Evolutionary conservation across 768 basidiomycete genomes (phyloP).

Genomic region (Gloeophyllum trabeum): DNA sequence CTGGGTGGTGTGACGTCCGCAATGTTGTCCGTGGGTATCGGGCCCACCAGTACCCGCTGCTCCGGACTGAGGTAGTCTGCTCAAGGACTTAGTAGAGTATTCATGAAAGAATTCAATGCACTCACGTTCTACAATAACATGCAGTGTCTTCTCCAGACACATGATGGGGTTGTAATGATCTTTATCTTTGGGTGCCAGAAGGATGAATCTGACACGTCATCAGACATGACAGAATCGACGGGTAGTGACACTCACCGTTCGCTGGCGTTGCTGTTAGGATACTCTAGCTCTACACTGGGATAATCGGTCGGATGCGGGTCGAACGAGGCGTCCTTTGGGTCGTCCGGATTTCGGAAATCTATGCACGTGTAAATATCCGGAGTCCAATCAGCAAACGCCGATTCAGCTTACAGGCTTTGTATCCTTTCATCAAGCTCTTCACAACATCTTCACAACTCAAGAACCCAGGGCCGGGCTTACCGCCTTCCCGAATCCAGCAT

Average conservation of each 20-base stretch:
- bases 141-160: constrained; percentile 61
- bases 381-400: not conserved
- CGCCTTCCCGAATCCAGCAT: constrained; percentile 44
- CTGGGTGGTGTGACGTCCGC: constrained; percentile 17
- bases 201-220: constrained; percentile 42
- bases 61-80: constrained; percentile 57
- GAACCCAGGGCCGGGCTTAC: constrained; percentile 36
- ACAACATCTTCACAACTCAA: constrained; percentile 61
- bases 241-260: constrained; percentile 42
- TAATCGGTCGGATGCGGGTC: constrained; percentile 44
- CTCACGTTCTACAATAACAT: constrained; percentile 64
- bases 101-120: not conserved
- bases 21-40: constrained; percentile 31
- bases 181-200: constrained; percentile 72
- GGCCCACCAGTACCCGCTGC: constrained; percentile 58
- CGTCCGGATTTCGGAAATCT: constrained; percentile 65
- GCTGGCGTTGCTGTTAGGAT: constrained; percentile 57
- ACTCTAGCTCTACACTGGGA: constrained; percentile 67
- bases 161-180: constrained; percentile 83
- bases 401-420: constrained; percentile 50
- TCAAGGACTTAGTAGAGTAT: constrained; percentile 1
- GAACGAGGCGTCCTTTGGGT: constrained; percentile 53
- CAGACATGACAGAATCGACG: not conserved
- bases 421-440: constrained; percentile 46
- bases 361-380: not conserved